Conservation (phyloP, 2,329 filamentous ascomycete genomes). For the Bipolaris gigantea region DNA sequence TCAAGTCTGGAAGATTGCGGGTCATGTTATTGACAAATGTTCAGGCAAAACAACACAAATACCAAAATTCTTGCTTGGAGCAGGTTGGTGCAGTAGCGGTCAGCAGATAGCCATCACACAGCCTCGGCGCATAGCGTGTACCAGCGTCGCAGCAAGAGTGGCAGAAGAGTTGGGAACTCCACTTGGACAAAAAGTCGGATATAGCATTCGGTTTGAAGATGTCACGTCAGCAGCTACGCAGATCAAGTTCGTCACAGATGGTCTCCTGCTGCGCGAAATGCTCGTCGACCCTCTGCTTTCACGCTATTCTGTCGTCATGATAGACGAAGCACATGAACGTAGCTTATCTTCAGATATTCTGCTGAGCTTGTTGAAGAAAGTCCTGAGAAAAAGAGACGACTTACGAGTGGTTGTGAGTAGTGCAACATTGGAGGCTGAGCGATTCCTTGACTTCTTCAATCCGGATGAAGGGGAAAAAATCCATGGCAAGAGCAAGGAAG, state of each 20-base stretch:
- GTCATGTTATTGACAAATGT: neutral
- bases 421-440: conserved; percentile 87
- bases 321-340: conserved; percentile 94
- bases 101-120: conserved; percentile 88
- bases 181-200: conserved; percentile 82
- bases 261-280: conserved; percentile 85
- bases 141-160: conserved; percentile 51
- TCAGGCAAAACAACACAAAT: conserved; percentile 90
- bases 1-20: neutral
- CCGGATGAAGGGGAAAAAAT: conserved; percentile 47
- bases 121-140: conserved; percentile 19
- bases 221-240: conserved; percentile 80
- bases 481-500: conserved; percentile 46
- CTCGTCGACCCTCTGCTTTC: conserved; percentile 89
- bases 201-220: conserved; percentile 91
- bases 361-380: conserved; percentile 88
- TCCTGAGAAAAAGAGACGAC: conserved; percentile 76
- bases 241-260: conserved; percentile 96
- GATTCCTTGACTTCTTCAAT: conserved; percentile 78
- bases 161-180: conserved; percentile 87
- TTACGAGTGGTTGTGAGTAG: conserved; percentile 89
- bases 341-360: conserved; percentile 91
- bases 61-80: conserved; percentile 84
- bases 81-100: conserved; percentile 84
- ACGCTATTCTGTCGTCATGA: conserved; percentile 93